Evolutionary conservation across 306 rosid species (phyloP).

Genomic region (Casuarina cunninghamiana): DNA sequence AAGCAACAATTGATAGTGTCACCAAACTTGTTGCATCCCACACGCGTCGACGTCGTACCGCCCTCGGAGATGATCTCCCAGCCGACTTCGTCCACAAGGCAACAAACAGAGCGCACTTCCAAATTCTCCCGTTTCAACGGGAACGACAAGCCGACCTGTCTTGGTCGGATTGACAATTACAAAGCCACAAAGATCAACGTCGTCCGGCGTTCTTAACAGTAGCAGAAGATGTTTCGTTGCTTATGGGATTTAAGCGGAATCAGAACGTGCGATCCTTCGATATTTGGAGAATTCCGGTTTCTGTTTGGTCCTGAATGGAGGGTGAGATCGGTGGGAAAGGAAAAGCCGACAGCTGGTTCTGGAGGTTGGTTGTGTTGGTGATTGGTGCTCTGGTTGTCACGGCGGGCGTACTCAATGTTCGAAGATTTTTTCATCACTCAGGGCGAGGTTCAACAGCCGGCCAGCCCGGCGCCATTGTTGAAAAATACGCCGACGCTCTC

Average conservation of each 20-base stretch:
- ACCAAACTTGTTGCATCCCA: too few species aligned
- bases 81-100: not conserved
- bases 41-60: too few species aligned
- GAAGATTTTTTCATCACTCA: slow-evolving; percentile 22
- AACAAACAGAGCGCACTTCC: not conserved
- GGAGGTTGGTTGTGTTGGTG: slow-evolving; percentile 40
- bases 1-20: too few species aligned
- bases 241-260: not conserved
- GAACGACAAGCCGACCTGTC: not conserved
- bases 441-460: not conserved
- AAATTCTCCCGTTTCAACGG: not conserved
- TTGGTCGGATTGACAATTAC: not conserved
- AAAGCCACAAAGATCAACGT: not conserved
- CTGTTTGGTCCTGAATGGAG: slow-evolving; percentile 25
- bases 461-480: slow-evolving; percentile 33
- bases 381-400: slow-evolving; percentile 33
- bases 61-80: not conserved
- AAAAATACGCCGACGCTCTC: slow-evolving; percentile 43
- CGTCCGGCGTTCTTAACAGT: not conserved
- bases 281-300: not conserved
- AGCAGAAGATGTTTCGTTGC: not conserved
- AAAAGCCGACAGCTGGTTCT: slow-evolving; percentile 31
- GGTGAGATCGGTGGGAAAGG: slow-evolving; percentile 9
- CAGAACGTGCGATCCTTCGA: not conserved
- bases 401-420: slow-evolving; percentile 33